Base-by-base conservation (phyloP, 768 basidiomycete species). In the Aureoboletus auriporus region DNA sequence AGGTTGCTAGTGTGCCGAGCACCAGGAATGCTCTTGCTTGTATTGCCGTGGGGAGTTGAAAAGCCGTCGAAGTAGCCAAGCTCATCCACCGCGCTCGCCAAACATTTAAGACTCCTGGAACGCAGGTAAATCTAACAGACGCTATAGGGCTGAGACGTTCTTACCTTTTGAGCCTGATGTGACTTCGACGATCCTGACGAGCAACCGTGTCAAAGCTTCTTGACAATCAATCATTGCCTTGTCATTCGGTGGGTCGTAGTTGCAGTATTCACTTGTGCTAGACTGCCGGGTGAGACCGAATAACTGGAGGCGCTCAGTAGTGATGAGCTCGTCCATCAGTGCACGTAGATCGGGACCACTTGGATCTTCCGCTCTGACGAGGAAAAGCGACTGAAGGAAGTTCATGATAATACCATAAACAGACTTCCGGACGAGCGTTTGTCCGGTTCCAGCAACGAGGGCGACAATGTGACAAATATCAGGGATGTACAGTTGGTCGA, bases 1-100 rank as follows among this genome's bases (percentile, higher is more conserved):
- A 78, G 4, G 79, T 79, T 13, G 89, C 84, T n/a, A 94, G 75
- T n/a, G 79, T 75, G 4, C 89, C 89, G 8, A 96, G 77, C 4
- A 86, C 82, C 29, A 88, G 79, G 64, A 94, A 95, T 0, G 91
- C 88, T 9, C 90, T 83, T 26, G 86, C 82, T 62, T 95, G 93
- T n/a, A 93, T 80, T 3, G 86, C 83, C 0, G 90, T 86, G 4
- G 89, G 90, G 40, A 86, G 78, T 59, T 95, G 93, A 71, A 95
- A 95, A 17, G 93, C 91, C 0, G 88, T 89, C 1, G 89, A 82
- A 1, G 89, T 87, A 12, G 92, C 82, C 49, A 96, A 65, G 36
- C 89, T 83, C 86, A 93, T 93, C 92, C 93, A 95, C 31, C 93
- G 77, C 26, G 93, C 90, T 50, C 87, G 79, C 93, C 93, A 96